Percentiles rank a stretch among this genome's conserved stretches.
Evolutionary conservation across 441 rosid genomes (phyloP).

Genomic region (Codiaeum variegatum): DNA sequence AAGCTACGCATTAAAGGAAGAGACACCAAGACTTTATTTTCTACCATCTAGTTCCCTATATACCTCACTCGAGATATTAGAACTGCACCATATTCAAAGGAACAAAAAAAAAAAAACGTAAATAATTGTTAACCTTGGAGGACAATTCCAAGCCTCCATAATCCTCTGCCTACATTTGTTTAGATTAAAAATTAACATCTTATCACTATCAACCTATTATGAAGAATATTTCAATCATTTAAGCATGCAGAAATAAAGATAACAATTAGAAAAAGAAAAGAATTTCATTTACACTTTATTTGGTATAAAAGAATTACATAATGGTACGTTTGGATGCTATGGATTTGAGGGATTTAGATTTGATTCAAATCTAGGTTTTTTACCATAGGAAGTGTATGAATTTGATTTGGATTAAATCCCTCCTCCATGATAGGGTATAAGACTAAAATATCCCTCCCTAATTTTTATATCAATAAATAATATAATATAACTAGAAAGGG

Average conservation of each 20-base stretch:
- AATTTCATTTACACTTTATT: too few species aligned
- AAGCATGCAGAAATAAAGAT: neutral
- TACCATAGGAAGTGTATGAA: too few species aligned
- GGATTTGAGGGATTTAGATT: too few species aligned
- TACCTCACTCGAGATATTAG: neutral
- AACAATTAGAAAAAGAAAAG: neutral
- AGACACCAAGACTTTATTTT: neutral
- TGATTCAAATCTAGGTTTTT: too few species aligned
- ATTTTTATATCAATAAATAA: too few species aligned
- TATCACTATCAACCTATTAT: neutral
- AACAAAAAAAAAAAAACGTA: neutral
- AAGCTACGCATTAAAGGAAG: neutral
- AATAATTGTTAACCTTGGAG: neutral
- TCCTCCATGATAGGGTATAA: too few species aligned
- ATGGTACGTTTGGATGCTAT: too few species aligned
- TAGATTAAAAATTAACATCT: neutral
- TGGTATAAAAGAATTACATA: too few species aligned
- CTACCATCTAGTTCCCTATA: neutral
- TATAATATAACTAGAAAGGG: too few species aligned
- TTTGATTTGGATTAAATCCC: too few species aligned
- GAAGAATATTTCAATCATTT: neutral
- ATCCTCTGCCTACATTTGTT: neutral
- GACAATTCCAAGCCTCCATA: neutral
- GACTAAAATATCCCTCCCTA: too few species aligned
- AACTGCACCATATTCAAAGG: neutral